Evolutionary conservation across 2,329 filamentous ascomycete species (phyloP), one percentile per base, ranked within the genome.

Genomic region (Hypoxylon sp.): DNA sequence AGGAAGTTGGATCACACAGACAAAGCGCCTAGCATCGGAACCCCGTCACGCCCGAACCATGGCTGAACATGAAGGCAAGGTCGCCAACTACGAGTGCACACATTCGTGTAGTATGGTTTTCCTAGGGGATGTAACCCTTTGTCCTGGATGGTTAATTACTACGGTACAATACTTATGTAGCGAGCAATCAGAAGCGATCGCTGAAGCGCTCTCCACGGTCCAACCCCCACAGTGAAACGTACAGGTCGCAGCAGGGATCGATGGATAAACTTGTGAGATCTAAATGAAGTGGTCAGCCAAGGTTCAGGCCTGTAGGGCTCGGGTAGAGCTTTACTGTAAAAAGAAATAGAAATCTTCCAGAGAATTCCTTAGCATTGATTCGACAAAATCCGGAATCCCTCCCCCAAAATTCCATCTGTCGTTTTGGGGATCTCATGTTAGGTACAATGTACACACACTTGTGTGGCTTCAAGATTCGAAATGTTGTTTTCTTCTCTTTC

Each of bases 341-440:
- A 50, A 49, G 42, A 55, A 57, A 59, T 57, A 37, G 56, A 59
- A 61, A 59, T 55, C 59, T 59, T 59, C 59, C 56, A 61, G 53
- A 59, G 50, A 51, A 51, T 57, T 59, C 53, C 52, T 47, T 59
- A 44, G 37, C 41, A 26, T 48, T 19, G 55, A 43, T 56, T 53
- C 31, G 32, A 51, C 44, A 9, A 44, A 56, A 51, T 43, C 38
- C 52, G 47, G 21, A 34, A 52, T 53, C 36, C 21, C 40, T 42
- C 20, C 47, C n/a, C 42, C 31, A 37, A 50, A 50, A 52, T 44
- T 44, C 47, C 51, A 55, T 49, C 51, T 36, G 41, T 38, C 41
- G 32, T 26, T 47, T 30, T 15, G 29, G 43, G 31, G 44, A 36
- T 44, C 38, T 42, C 32, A 20, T 50, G 25, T 21, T 20, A 16